Conservation (phyloP, 1,139 yeast species). For the Hyphopichia buzzinii region DNA sequence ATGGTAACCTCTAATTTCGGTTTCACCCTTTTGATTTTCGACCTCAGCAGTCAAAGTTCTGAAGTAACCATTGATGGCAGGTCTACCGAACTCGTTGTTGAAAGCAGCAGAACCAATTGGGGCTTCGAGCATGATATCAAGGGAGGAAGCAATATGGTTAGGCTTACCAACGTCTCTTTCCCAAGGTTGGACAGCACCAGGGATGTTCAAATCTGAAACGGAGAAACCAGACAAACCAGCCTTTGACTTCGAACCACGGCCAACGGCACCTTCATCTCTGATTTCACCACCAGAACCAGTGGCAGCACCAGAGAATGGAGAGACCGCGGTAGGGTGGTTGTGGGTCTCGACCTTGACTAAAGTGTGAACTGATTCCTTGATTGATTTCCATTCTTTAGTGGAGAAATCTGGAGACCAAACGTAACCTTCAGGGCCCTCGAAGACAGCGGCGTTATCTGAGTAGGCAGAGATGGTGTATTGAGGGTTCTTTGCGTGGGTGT, state of each 20-base stretch:
- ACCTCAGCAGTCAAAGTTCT: conserved; percentile 89
- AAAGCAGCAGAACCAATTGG: conserved; percentile 98
- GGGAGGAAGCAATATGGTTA: conserved; percentile 84
- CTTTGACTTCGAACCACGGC: conserved; percentile 95
- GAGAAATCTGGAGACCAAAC: conserved; percentile 74
- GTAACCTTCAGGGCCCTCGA: conserved; percentile 78
- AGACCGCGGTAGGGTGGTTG: conserved; percentile 98
- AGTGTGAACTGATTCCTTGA: conserved; percentile 79
- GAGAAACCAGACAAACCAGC: conserved; percentile 95
- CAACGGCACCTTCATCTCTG: conserved; percentile 99
- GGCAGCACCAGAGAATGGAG: conserved; percentile 99
- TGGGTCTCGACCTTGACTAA: conserved; percentile 97
- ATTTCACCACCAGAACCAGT: conserved; percentile 99
- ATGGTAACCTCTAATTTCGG: conserved; percentile 92
- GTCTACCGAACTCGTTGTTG: conserved; percentile 98
- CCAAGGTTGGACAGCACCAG: conserved; percentile 90
- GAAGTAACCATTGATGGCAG: conserved; percentile 95
- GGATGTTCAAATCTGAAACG: conserved; percentile 87
- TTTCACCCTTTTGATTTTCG: conserved; percentile 55
- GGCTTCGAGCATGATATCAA: conserved; percentile 95
- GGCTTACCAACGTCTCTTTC: conserved; percentile 87
- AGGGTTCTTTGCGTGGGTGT: conserved; percentile 81
- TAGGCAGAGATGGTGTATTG: conserved; percentile 89
- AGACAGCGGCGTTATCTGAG: conserved; percentile 98
- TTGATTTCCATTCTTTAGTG: conserved; percentile 70